A percentile compares a stretch with the other conserved stretches of the same genome.
phyloP scores from a whole-genome alignment of 2,329 filamentous ascomycete genomes.

The Sphaerulina musiva region DNA sequence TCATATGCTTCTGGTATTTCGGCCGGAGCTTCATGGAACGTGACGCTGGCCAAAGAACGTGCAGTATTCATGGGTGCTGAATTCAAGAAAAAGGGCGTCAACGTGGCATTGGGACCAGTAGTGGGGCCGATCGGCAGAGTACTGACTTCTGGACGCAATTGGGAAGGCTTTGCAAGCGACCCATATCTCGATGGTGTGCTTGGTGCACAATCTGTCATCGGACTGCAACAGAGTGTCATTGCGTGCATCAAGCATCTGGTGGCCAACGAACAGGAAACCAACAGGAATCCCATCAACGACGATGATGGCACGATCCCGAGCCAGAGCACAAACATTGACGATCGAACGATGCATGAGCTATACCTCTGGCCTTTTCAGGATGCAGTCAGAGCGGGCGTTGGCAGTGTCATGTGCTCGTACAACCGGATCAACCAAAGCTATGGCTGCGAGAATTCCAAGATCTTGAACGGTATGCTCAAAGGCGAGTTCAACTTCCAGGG shows the following conservation, averaged over 20 bases:
- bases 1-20: slow-evolving; percentile 41
- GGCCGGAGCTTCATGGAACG: slow-evolving; percentile 48
- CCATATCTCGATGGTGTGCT: slow-evolving; percentile 55
- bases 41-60: slow-evolving; percentile 47
- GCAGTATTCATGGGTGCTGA: slow-evolving; percentile 52
- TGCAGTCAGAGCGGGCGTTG: slow-evolving; percentile 43
- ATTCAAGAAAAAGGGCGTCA: slow-evolving; percentile 48
- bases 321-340: slow-evolving; percentile 52
- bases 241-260: slow-evolving; percentile 54
- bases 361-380: slow-evolving; percentile 54
- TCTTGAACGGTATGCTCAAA: slow-evolving; percentile 64
- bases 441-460: slow-evolving; percentile 63
- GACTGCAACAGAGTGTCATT: slow-evolving; percentile 54
- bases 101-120: slow-evolving; percentile 62
- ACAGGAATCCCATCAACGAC: slow-evolving; percentile 40
- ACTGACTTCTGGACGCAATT: slow-evolving; percentile 60
- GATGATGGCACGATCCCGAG: slow-evolving; percentile 22
- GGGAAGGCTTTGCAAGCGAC: slow-evolving; percentile 68
- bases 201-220: slow-evolving; percentile 47
- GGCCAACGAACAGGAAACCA: slow-evolving; percentile 44
- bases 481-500: slow-evolving; percentile 69
- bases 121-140: slow-evolving; percentile 65
- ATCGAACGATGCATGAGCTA: slow-evolving; percentile 62
- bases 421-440: slow-evolving; percentile 39
- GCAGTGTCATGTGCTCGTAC: slow-evolving; percentile 38